Evolutionary conservation across 148 eudicot species (phyloP).

Genomic region (Spergularia bocconei): DNA sequence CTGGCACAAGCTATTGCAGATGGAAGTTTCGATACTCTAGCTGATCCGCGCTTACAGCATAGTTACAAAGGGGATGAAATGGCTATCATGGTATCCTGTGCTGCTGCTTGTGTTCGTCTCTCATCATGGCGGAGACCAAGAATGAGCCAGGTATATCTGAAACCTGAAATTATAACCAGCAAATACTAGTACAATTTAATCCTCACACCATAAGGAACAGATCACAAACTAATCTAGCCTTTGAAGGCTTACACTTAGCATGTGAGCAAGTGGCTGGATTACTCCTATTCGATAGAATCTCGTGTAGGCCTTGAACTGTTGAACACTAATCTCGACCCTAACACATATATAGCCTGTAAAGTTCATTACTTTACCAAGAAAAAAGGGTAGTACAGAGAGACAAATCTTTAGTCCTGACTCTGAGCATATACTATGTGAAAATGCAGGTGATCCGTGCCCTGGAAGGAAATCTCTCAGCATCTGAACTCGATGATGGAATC

Average conservation of each 20-base stretch:
- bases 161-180: background rate
- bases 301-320: too few species aligned
- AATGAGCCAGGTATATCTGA: constrained; percentile 48
- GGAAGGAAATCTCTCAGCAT: constrained; percentile 39
- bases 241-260: too few species aligned
- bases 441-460: constrained; percentile 46
- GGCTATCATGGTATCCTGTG: constrained; percentile 53
- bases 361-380: background rate
- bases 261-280: too few species aligned
- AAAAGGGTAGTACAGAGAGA: background rate
- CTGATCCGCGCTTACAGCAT: constrained; percentile 38
- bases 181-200: too few species aligned
- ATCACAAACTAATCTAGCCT: too few species aligned
- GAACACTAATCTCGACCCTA: background rate
- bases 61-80: constrained; percentile 42
- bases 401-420: background rate
- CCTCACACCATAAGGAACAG: too few species aligned
- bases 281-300: too few species aligned
- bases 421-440: background rate
- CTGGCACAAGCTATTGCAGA: constrained; percentile 45
- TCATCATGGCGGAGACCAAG: constrained; percentile 54
- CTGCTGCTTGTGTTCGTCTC: constrained; percentile 57
- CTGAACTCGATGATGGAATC: constrained; percentile 41
- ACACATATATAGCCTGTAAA: background rate
- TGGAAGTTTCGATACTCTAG: constrained; percentile 32